A percentile compares a stretch with the other conserved stretches of the same genome.
These are phyloP conservation scores for Schizophyllum commune DNA, from an alignment of 1,284 basidiomycete species.

Conservation along the genomic window DNA sequence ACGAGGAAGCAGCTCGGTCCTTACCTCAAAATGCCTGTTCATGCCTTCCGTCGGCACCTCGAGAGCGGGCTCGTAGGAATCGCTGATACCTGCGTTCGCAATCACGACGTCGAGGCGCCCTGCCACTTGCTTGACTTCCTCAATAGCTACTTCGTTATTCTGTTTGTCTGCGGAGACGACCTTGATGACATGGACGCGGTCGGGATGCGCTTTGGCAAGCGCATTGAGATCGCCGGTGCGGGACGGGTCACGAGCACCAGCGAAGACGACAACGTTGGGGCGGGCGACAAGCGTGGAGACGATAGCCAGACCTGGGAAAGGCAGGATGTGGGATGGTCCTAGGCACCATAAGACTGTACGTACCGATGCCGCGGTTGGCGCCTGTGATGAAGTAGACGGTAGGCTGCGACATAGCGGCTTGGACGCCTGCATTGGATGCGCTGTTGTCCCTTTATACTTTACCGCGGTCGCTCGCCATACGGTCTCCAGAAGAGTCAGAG, in stretches of 20 bases:
- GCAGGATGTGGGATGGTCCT: neutral
- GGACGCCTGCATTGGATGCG: no score
- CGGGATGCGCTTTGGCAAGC: neutral
- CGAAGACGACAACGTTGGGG: conserved; percentile 3
- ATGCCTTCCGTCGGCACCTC: neutral
- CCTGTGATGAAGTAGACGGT: conserved; percentile 8
- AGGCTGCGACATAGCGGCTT: no score
- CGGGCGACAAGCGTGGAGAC: neutral
- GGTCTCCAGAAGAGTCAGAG: no score
- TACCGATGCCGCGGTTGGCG: conserved; percentile 2
- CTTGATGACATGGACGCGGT: conserved; percentile 1
- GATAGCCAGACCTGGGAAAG: neutral
- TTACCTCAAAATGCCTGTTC: neutral
- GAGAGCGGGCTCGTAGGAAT: neutral
- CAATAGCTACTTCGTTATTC: conserved; percentile 1
- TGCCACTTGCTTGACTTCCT: neutral
- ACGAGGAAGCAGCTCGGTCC: neutral
- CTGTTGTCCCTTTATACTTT: no score
- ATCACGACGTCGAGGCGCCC: conserved; percentile 1
- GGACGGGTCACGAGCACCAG: neutral
- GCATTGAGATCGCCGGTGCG: neutral
- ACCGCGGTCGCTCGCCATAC: no score
- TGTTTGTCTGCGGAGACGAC: conserved; percentile 1
- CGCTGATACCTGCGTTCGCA: conserved; percentile 1
- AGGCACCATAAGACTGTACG: neutral